Percentiles rank a stretch among this genome's conserved stretches.
Conservation (phyloP, 163 green algal species). For the Scenedesmus sp. region DNA sequence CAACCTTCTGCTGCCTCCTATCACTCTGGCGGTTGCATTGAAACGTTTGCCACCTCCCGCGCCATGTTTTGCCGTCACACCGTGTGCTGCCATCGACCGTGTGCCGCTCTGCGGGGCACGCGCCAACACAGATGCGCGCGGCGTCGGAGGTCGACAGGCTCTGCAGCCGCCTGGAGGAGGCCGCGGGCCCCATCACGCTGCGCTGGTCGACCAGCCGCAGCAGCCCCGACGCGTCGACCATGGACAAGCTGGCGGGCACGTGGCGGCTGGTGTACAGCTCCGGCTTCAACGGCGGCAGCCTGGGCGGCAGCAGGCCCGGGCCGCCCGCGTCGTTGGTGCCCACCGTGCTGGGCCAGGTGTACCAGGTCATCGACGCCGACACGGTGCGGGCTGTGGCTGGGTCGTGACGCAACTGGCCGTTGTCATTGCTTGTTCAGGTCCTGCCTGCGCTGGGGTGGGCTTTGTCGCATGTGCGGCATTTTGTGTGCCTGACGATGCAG, state of each 20-base stretch:
- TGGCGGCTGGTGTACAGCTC: constrained; percentile 71
- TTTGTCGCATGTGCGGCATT: too few relatives aligned
- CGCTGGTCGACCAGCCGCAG: constrained; percentile 23
- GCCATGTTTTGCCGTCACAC: too few relatives aligned
- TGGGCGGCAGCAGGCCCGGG: constrained; percentile 73
- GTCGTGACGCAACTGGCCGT: too few relatives aligned
- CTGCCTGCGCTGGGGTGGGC: too few relatives aligned
- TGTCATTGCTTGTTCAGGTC: too few relatives aligned
- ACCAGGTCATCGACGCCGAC: constrained; percentile 70
- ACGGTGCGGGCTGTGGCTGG: background rate
- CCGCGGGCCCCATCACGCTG: constrained; percentile 28
- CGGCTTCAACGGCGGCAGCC: constrained; percentile 67
- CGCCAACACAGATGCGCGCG: constrained; percentile 54
- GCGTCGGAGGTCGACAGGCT: constrained; percentile 52
- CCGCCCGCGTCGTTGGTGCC: constrained; percentile 68
- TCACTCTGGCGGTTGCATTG: too few relatives aligned
- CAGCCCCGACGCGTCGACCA: constrained; percentile 47
- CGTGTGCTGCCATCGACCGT: too few relatives aligned
- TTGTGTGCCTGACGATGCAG: too few relatives aligned
- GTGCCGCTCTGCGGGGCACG: too few relatives aligned
- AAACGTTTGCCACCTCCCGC: too few relatives aligned
- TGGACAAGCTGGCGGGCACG: constrained; percentile 64
- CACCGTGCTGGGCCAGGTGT: constrained; percentile 71
- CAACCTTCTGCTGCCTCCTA: background rate
- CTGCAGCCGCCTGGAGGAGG: constrained; percentile 46